phyloP scores from a whole-genome alignment of 2,329 filamentous ascomycete species.

The Dactylellina haptotyla region DNA sequence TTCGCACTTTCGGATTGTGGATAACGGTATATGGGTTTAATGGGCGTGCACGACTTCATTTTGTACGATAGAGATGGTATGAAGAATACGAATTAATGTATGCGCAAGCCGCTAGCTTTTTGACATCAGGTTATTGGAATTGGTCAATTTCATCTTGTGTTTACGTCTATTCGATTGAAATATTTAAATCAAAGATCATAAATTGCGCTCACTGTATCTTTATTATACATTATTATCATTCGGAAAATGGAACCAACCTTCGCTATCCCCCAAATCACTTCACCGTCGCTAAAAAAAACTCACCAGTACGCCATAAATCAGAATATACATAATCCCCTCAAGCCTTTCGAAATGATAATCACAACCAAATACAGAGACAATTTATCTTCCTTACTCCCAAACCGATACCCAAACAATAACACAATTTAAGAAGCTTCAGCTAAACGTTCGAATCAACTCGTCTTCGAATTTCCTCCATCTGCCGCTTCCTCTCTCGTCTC shows the following conservation, averaged over 20 bases:
- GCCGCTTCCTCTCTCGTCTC: slow-evolving; percentile 52
- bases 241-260: not conserved
- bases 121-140: too few species aligned
- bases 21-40: slow-evolving; percentile 38
- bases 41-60: slow-evolving; percentile 16
- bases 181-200: slow-evolving; percentile 1
- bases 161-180: too few species aligned
- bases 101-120: too few species aligned
- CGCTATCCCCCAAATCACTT: not conserved
- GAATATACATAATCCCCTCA: slow-evolving; percentile 6
- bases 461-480: slow-evolving; percentile 40
- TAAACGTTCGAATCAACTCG: slow-evolving; percentile 48
- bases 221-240: slow-evolving; percentile 39
- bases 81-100: slow-evolving; percentile 27
- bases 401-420: too few species aligned
- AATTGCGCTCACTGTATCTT: not conserved
- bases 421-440: not conserved
- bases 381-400: too few species aligned
- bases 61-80: slow-evolving; percentile 34
- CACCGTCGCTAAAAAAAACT: not conserved
- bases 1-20: slow-evolving; percentile 1
- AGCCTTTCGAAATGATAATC: not conserved
- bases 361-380: not conserved
- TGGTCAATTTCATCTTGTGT: too few species aligned
- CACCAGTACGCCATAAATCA: slow-evolving; percentile 23